Conservation (phyloP, 768 basidiomycete species). For the Boletus subcaerulescens region DNA sequence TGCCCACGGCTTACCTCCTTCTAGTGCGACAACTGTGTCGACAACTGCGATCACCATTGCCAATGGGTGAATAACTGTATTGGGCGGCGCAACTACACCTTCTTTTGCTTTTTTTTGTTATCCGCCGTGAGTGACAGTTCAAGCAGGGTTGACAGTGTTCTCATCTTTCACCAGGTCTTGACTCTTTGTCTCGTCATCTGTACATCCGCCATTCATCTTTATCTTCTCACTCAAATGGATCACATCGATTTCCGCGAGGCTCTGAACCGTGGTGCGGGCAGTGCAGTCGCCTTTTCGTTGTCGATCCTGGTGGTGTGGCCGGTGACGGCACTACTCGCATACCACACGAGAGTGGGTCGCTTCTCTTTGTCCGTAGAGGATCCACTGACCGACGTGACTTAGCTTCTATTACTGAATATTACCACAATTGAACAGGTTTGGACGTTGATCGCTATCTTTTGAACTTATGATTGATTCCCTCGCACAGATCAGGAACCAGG, state of each 20-base stretch:
- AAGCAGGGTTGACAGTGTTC: neutral
- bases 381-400: slow-evolving; percentile 7
- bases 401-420: slow-evolving; percentile 81
- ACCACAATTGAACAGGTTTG: slow-evolving; percentile 96
- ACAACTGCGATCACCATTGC: slow-evolving; percentile 91
- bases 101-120: slow-evolving; percentile 85
- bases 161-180: slow-evolving; percentile 48
- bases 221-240: slow-evolving; percentile 55
- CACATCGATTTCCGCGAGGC: slow-evolving; percentile 48
- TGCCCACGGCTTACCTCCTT: neutral
- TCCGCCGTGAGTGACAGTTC: slow-evolving; percentile 54
- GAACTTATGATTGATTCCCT: slow-evolving; percentile 5
- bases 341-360: slow-evolving; percentile 78
- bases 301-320: slow-evolving; percentile 79
- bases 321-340: slow-evolving; percentile 70
- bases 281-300: slow-evolving; percentile 76
- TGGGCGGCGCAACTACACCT: slow-evolving; percentile 90
- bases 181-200: slow-evolving; percentile 73
- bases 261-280: slow-evolving; percentile 58
- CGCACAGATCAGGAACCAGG: slow-evolving; percentile 77
- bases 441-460: slow-evolving; percentile 13
- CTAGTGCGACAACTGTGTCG: slow-evolving; percentile 96
- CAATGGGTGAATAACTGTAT: slow-evolving; percentile 96
- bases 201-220: slow-evolving; percentile 82
- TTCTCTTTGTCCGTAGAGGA: neutral